These are phyloP conservation scores for Hypomyces perniciosus DNA, from an alignment of 2,329 filamentous ascomycete species.

Conservation along the genomic window DNA sequence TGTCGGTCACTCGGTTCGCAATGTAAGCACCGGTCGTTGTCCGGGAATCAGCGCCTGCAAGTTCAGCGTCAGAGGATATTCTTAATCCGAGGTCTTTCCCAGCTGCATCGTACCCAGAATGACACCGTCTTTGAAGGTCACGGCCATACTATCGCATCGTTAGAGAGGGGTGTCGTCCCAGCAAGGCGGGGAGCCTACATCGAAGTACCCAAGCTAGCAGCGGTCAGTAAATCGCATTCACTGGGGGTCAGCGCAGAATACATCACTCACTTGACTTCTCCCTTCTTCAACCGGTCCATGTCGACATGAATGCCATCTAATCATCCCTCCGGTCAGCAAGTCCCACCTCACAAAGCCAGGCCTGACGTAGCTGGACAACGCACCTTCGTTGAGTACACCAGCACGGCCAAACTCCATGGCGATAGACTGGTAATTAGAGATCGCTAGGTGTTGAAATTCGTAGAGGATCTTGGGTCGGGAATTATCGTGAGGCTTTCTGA, in stretches of 20 bases:
- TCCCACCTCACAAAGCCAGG: neutral
- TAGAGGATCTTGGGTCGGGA: conserved; percentile 4
- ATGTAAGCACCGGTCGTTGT: conserved; percentile 98
- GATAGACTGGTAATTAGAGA: neutral
- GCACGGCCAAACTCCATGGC: conserved; percentile 59
- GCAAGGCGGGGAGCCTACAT: conserved; percentile 59
- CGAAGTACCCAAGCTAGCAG: conserved; percentile 79
- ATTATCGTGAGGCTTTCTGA: conserved; percentile 10
- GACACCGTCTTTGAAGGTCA: conserved; percentile 97
- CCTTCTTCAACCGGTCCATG: conserved; percentile 98
- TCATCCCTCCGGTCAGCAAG: conserved; percentile 19
- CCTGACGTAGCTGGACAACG: conserved; percentile 16
- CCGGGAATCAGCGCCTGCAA: conserved; percentile 79
- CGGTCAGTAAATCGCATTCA: conserved; percentile 24
- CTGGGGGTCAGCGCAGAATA: neutral
- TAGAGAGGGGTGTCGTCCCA: conserved; percentile 22
- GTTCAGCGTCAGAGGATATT: conserved; percentile 13
- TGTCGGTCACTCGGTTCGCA: conserved; percentile 98
- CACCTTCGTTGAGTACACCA: conserved; percentile 60
- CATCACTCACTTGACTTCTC: conserved; percentile 86
- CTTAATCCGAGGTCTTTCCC: neutral
- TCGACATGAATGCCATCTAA: conserved; percentile 98
- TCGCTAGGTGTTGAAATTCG: neutral
- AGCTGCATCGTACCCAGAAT: conserved; percentile 61
- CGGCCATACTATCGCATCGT: conserved; percentile 70